Evolutionary conservation across 164 flowering plant genomes (phyloP), one percentile per base, ranked within the genome.

Genomic region (Magnolia sinica): DNA sequence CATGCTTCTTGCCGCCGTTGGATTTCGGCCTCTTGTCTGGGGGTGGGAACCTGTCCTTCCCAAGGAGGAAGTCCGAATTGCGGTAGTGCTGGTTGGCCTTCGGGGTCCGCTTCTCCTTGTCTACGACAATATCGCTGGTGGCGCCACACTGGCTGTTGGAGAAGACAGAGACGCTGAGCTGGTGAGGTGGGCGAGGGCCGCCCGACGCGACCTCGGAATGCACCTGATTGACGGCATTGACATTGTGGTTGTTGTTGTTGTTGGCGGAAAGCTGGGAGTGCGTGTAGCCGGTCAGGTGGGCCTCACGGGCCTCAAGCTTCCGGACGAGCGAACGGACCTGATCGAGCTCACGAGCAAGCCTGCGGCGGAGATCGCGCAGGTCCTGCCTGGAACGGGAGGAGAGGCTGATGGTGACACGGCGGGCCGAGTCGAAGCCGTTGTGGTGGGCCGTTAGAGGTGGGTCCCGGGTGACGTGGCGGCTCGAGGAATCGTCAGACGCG

Each of bases 51-150:
- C 88, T 93, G 45, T 91, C 98, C 81, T 93, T 95, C 0, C 88
- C 97, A 31, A 89, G 87, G 73, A 92, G 78, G 76, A 93, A 90
- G 19, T 95, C 98, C 2, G 96, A 85, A 75, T 88, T 95, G 70
- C 87, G 84, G 73, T 91, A 90, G 51, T 87, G 88, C 80, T 87
- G 94, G 74, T 93, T 95, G 1, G 90, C 96, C 82, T 92, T 95
- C 0, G 98, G 96, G 0, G 95, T 93, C 37, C 96, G 85, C 85
- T 92, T 94, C 85, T 92, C 97, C 78, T 90, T 93, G 86, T 92
- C 97, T 20, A 85, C 76, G 76, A 29, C 64, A 5, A 37, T 37
- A 24, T 89, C 91, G 77, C 81, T 78, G 23, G 77, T 74, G 18
- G 61, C 23, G 14, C 71, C 77, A 27, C 83, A 82, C 31, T 82